Percentiles rank a stretch among this genome's conserved stretches.
These are phyloP conservation scores for Amaranthus palmeri DNA, from an alignment of 148 eudicot genomes.

Conservation along the genomic window DNA sequence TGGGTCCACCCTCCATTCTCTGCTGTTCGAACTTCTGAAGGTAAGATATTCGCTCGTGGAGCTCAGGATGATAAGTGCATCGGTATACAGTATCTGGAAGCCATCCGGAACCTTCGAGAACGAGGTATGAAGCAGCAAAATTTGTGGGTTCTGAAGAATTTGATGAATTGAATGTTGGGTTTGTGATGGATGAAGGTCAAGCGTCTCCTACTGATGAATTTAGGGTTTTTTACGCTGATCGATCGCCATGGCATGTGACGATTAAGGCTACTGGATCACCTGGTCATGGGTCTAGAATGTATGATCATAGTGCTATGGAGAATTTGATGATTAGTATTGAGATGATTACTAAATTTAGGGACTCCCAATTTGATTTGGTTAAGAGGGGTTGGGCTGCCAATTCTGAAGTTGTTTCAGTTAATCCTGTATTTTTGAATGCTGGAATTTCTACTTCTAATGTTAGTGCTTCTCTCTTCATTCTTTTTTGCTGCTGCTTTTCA, in stretches of 20 bases:
- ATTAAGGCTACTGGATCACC: constrained; percentile 62
- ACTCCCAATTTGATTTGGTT: constrained; percentile 60
- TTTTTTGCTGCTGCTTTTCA: not conserved
- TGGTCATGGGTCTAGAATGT: constrained; percentile 80
- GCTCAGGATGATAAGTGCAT: constrained; percentile 93
- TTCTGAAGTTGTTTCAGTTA: constrained; percentile 77
- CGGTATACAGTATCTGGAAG: constrained; percentile 70
- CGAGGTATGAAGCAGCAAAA: constrained; percentile 24
- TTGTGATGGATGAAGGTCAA: constrained; percentile 84
- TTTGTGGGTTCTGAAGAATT: constrained; percentile 54
- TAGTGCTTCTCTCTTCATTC: constrained; percentile 18
- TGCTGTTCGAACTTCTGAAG: constrained; percentile 41
- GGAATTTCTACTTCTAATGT: constrained; percentile 55
- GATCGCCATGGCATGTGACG: constrained; percentile 74
- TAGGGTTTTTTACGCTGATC: constrained; percentile 78
- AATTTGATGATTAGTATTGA: constrained; percentile 79
- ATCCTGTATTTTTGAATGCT: constrained; percentile 78
- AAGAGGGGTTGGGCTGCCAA: constrained; percentile 56
- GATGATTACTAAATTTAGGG: constrained; percentile 64
- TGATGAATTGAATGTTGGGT: constrained; percentile 56
- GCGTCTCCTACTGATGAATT: constrained; percentile 59
- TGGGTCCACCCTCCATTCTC: constrained; percentile 71
- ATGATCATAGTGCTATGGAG: constrained; percentile 69
- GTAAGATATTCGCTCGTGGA: constrained; percentile 69
- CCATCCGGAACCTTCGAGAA: constrained; percentile 43